Conservation (phyloP, 2,329 filamentous ascomycete genomes). For the Fusarium setosum region DNA sequence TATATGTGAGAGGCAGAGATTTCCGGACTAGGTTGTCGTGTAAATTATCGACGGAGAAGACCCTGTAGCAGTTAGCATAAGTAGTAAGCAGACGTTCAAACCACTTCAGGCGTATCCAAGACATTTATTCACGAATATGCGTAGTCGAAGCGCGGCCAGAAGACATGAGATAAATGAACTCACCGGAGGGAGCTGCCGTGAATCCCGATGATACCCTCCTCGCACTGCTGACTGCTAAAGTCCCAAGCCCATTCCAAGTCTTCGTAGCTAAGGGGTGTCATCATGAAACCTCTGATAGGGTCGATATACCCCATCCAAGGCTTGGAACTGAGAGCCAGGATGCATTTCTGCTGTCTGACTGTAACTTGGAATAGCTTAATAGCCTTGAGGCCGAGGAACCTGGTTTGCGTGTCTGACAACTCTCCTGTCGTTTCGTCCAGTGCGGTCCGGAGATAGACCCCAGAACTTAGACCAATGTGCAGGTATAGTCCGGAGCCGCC, state of each 20-base stretch:
- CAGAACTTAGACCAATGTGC: slow-evolving; percentile 95
- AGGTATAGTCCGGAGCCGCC: slow-evolving; percentile 91
- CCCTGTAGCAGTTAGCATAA: slow-evolving; percentile 66
- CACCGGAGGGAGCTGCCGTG: slow-evolving; percentile 90
- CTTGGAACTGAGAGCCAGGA: slow-evolving; percentile 89
- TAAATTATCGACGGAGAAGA: slow-evolving; percentile 90
- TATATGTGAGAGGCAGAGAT: slow-evolving; percentile 87
- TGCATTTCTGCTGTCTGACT: slow-evolving; percentile 84
- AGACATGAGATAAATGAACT: no score
- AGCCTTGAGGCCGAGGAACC: slow-evolving; percentile 91
- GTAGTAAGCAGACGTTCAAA: no score
- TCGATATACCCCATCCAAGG: slow-evolving; percentile 98
- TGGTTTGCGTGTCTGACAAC: slow-evolving; percentile 91
- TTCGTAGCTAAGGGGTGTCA: slow-evolving; percentile 90
- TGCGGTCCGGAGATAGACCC: slow-evolving; percentile 94
- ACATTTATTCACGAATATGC: no score
- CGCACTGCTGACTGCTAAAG: slow-evolving; percentile 94
- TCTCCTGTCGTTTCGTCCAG: slow-evolving; percentile 96
- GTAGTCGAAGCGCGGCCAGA: no score
- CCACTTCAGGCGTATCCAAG: no score
- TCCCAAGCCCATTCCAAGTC: slow-evolving; percentile 95
- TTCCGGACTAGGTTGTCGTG: slow-evolving; percentile 89
- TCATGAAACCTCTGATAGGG: slow-evolving; percentile 86
- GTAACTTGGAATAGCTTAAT: slow-evolving; percentile 93
- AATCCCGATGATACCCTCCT: slow-evolving; percentile 93